These are phyloP conservation scores for Penicillium roqueforti DNA, from an alignment of 495 filamentous ascomycete genomes.

Conservation along the genomic window DNA sequence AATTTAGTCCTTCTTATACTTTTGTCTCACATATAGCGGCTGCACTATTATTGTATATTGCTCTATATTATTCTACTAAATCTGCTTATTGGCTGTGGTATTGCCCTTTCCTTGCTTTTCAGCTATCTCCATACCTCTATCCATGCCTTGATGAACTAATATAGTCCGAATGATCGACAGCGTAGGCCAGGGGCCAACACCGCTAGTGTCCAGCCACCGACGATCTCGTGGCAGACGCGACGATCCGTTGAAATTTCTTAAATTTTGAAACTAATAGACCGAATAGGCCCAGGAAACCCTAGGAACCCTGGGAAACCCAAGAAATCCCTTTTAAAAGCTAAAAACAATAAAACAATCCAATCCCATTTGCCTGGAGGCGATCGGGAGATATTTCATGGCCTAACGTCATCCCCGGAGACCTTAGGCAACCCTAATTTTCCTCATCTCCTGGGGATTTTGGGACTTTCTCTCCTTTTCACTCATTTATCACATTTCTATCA, in stretches of 20 bases:
- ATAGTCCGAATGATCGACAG: conserved; percentile 11
- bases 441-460: not conserved
- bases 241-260: not conserved
- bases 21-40: not conserved
- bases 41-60: not conserved
- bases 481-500: not conserved
- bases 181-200: not conserved
- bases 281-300: not conserved
- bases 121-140: not conserved
- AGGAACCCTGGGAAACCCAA: too few species aligned
- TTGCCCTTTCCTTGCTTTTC: not conserved
- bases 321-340: not conserved
- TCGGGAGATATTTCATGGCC: not conserved
- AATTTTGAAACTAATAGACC: not conserved
- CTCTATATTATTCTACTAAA: not conserved
- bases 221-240: conserved; percentile 15
- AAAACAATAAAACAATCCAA: not conserved
- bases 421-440: not conserved
- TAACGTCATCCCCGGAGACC: conserved; percentile 3
- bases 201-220: conserved; percentile 23
- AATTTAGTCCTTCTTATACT: not conserved
- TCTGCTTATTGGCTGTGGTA: not conserved
- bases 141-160: not conserved
- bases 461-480: not conserved
- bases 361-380: not conserved